Evolutionary conservation across 805 yeast genomes (phyloP), one percentile per base, ranked within the genome.

Genomic region (Dipodascus albidus): DNA sequence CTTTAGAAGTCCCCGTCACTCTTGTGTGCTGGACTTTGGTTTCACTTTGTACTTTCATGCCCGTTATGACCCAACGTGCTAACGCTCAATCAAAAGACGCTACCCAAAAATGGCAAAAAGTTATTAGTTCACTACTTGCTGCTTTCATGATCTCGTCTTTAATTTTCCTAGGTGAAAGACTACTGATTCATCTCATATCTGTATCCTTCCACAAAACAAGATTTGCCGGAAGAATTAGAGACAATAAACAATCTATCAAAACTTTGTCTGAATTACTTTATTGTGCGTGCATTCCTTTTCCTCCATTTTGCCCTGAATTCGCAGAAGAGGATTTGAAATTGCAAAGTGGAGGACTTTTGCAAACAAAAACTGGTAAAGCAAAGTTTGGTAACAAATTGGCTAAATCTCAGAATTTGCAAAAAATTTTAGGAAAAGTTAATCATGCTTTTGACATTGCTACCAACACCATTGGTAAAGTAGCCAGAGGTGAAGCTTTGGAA

Each of bases 191-290:
- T 49, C 53, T 67, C 54, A 60, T 71, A 50, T 68, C 73, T 3
- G 69, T 72, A 17, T 66, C 65, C 47, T 71, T 66, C 65, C 74
- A 71, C 59, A 58, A 62, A 48, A 68, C 70, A 6, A 65, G 72
- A 33, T 67, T 71, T 60, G 66, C 73, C 1, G 48, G 55, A 47
- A 64, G 74, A 9, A 71, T 71, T 54, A 61, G 63, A 52, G 61
- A 54, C 48, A 67, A 70, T 60, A 72, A 70, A 57, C 64, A 60
- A 55, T 52, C 64, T 35, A 58, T 65, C 38, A 49, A 55, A 4
- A 59, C 63, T 15, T 60, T 71, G 8, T 57, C 65, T 17, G 57
- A 60, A 44, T 57, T 71, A 44, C 60, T 70, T 33, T 64, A 62
- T 56, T 27, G 54, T n/a, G 63, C 63, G 27, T 71, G 68, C 59